Percentiles rank a stretch among this genome's conserved stretches.
These are phyloP conservation scores for Erigeron canadensis DNA, from an alignment of 129 eudicot species.

Conservation along the genomic window DNA sequence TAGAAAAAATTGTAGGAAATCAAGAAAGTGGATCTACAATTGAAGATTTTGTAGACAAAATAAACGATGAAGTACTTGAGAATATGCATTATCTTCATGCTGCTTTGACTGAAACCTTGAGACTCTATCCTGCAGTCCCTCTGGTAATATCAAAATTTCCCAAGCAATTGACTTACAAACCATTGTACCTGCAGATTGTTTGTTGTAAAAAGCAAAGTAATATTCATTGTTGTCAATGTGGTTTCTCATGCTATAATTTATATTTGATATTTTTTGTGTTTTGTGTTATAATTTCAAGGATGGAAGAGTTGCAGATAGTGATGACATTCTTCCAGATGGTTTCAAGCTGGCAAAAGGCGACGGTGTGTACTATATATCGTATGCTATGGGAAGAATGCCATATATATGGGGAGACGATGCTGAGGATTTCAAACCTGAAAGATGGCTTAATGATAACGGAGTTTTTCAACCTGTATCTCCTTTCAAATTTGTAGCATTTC, in stretches of 20 bases:
- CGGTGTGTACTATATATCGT: slow-evolving; percentile 58
- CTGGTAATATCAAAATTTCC: slow-evolving; percentile 8
- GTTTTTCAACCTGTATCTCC: slow-evolving; percentile 26
- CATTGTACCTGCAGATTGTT: background rate
- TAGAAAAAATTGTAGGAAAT: slow-evolving; percentile 20
- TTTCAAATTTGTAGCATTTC: slow-evolving; percentile 64
- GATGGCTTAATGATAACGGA: slow-evolving; percentile 62
- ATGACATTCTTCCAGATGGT: slow-evolving; percentile 87
- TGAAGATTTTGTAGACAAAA: slow-evolving; percentile 41
- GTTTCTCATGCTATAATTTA: background rate
- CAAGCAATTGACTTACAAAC: background rate
- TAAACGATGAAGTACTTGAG: slow-evolving; percentile 64
- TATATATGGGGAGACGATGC: slow-evolving; percentile 83
- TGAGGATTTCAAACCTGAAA: slow-evolving; percentile 61
- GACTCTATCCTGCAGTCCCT: slow-evolving; percentile 30
- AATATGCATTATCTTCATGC: slow-evolving; percentile 55
- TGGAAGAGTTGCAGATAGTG: slow-evolving; percentile 70
- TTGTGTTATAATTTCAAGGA: slow-evolving; percentile 39
- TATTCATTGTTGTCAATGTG: background rate
- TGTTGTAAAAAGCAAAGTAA: no score
- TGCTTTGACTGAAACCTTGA: slow-evolving; percentile 22
- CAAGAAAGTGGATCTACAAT: slow-evolving; percentile 21
- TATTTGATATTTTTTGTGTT: no score
- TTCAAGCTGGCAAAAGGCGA: slow-evolving; percentile 73
- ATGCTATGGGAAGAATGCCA: slow-evolving; percentile 87